Conservation (phyloP, 768 basidiomycete genomes). For the Suillus placidus region DNA sequence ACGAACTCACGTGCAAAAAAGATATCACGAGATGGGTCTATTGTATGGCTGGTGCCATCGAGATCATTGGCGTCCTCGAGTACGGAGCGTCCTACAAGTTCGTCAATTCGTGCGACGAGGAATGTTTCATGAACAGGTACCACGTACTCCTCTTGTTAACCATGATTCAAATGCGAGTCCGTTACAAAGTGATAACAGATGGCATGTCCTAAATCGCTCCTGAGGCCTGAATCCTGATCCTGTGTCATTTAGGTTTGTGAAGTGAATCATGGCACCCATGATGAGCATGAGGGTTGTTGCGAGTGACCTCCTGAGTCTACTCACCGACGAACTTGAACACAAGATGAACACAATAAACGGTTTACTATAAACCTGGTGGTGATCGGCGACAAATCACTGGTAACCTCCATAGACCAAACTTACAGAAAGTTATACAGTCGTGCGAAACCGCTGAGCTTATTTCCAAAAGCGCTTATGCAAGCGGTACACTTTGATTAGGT, state of each 20-base stretch:
- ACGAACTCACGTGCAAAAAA: neutral
- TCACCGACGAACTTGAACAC: neutral
- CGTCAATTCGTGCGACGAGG: constrained; percentile 1
- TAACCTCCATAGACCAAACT: too few species aligned
- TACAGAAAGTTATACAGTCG: neutral
- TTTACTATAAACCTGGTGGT: neutral
- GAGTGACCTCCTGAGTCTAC: neutral
- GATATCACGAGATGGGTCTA: too few species aligned
- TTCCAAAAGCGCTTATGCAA: too few species aligned
- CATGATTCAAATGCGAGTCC: neutral
- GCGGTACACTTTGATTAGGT: neutral
- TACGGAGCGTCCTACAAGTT: constrained; percentile 4
- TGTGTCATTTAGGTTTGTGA: neutral
- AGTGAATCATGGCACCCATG: neutral
- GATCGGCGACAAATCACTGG: neutral
- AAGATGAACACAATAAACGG: neutral
- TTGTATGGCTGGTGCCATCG: neutral
- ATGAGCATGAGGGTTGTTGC: neutral
- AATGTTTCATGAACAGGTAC: neutral
- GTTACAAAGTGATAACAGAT: constrained; percentile 1
- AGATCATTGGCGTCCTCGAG: neutral
- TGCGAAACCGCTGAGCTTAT: neutral
- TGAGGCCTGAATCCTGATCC: neutral
- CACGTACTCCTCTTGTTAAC: constrained; percentile 4
- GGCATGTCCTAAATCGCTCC: neutral